Conservation (phyloP, 441 rosid species). For the Francoa sonchifolia region DNA sequence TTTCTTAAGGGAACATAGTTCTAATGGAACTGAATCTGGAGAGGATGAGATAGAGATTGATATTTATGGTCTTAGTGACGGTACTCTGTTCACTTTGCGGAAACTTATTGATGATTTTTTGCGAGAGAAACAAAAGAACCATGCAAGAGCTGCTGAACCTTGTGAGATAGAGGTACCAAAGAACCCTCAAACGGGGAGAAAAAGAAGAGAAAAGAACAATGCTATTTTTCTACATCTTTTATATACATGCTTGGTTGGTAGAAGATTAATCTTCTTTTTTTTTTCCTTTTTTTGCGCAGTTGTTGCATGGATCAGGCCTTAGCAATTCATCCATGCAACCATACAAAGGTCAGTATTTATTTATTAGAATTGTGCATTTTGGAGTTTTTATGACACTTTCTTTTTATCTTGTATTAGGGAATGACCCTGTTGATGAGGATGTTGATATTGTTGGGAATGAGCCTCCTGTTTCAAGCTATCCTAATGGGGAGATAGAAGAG, state of each 20-base stretch:
- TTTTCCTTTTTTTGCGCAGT: constrained; percentile 22
- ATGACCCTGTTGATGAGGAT: constrained; percentile 45
- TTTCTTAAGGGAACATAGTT: constrained; percentile 50
- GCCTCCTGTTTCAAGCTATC: constrained; percentile 46
- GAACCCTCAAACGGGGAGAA: no score
- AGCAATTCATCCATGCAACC: constrained; percentile 52
- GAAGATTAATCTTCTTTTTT: no score
- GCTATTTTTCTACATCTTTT: no score
- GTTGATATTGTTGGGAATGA: constrained; percentile 54
- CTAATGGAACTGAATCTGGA: constrained; percentile 42
- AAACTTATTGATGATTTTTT: constrained; percentile 43
- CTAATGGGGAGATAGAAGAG: constrained; percentile 31
- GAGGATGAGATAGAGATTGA: constrained; percentile 65
- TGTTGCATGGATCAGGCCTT: constrained; percentile 41
- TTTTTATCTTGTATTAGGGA: constrained; percentile 32
- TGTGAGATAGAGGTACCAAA: constrained; percentile 74
- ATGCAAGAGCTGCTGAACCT: constrained; percentile 36
- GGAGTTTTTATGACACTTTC: constrained; percentile 4
- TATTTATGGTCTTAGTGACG: constrained; percentile 55
- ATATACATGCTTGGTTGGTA: no score
- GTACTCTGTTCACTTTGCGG: constrained; percentile 37
- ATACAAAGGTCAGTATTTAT: constrained; percentile 28
- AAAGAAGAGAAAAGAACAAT: no score
- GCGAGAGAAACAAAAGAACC: constrained; percentile 35
- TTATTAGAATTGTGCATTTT: constrained; percentile 1